Base-by-base conservation (phyloP, 345 rosid genomes). In the Pistacia vera region DNA sequence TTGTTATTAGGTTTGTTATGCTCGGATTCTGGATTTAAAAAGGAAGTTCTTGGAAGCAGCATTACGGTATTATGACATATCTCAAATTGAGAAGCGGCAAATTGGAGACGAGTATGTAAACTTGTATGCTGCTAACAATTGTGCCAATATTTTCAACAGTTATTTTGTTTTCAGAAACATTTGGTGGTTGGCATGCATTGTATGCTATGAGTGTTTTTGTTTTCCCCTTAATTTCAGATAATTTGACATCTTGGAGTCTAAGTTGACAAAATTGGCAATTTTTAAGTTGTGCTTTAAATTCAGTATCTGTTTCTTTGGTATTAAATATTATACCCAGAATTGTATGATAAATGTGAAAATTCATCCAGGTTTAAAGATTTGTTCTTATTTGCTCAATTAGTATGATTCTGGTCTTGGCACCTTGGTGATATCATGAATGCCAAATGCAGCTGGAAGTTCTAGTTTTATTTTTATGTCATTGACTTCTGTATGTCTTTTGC, bases 11-110 rank as follows among this genome's bases (percentile, higher is more conserved):
- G 97, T 93, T 78, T 92, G 98, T 79, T 92, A 92, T 91, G 98
- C 99, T 70, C 92, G 97, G 82, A 93, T 95, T 87, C 87, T 93
- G 91, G 98, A 95, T 84, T 86, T 95, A 74, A 96, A 96, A 84
- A 86, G 99, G 82, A 96, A 96, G 87, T 96, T 96, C 74, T 81
- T 95, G 83, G 98, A 95, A 79, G 98, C 99, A 52, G 99, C 99
- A 78, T 80, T 95, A 59, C 94, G 97, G 58, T 92, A 95, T 77
- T 95, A 95, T 67, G 88, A 89, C 83, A 93, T 93, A 74, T 95
- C 98, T 82, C 99, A 95, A 81, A 95, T 95, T 81, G 98, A 93
- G 85, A 83, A 93, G 90, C 92, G 95, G 58, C 91, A 93, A 77
- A 90, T 93, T 48, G 98, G 93, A 79, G 98, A 96, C 77, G 98